Base-by-base conservation (phyloP, 2,329 filamentous ascomycete species). In the Hypomyces rosellus region DNA sequence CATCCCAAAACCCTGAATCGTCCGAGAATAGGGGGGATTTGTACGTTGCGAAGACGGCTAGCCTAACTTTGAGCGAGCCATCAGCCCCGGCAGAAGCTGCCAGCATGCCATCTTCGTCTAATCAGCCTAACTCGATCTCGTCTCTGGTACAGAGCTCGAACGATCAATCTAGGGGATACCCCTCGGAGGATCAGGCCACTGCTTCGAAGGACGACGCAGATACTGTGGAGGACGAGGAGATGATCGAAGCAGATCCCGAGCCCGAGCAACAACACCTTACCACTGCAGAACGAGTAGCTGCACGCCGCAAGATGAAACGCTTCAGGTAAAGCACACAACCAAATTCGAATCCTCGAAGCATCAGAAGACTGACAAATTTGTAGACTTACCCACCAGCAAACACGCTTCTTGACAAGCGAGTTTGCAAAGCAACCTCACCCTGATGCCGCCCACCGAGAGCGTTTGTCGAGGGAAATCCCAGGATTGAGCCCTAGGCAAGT, bases 371-470 rank as follows among this genome's bases (percentile, higher is more conserved):
- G 18, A n/a, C 14, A 44, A 44, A 30, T 44, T 72, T 76, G 59
- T 61, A 95, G 91, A 58, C 82, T 97, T 57, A 96, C 91, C 1
- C 91, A 96, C 68, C 92, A 93, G 61, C 92, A 97, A 75, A 96
- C 92, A n/a, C 85, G 92, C 13, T 97, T 95, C 62, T 74, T 97
- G 50, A 95, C 96, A 89, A 96, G 89, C 69, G 91, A 97, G 66
- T 97, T 96, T 63, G 88, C 90, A 51, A 90, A 93, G 61, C 90
- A 97, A 65, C 89, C 91, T 20, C 91, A 96, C 65, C 91, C 91
- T 7, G 91, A 97, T 70, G 91, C 91, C 38, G 88, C 88, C 43
- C 90, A 96, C 67, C 80, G 91, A 55, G 91, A 96, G 65, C 80
- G 89, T 43, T 75, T 97, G 36, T 92, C 91, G 4, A 77, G 86